Conservation (phyloP, 2,329 filamentous ascomycete genomes). For the Colletotrichum sp. region DNA sequence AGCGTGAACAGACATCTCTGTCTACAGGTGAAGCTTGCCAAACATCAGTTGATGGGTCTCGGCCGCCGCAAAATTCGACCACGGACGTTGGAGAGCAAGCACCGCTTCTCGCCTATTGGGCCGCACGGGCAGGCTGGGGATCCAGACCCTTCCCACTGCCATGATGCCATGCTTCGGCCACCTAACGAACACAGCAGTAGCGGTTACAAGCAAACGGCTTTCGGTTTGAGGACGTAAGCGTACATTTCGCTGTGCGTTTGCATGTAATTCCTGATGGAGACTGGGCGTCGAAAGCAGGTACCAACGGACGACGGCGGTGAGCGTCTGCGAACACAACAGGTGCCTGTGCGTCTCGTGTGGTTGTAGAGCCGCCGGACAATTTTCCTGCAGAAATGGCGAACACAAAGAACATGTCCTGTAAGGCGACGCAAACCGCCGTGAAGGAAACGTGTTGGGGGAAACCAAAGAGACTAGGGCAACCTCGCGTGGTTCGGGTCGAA, state of each 20-base stretch:
- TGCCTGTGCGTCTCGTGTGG: background rate
- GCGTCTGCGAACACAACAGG: background rate
- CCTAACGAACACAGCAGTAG: background rate
- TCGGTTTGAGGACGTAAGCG: background rate
- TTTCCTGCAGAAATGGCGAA: background rate
- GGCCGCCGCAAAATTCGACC: background rate
- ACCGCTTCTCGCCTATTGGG: background rate
- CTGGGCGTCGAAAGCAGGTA: background rate
- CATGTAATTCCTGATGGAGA: background rate
- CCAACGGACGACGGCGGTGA: background rate
- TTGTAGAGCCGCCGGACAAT: background rate
- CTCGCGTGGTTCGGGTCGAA: background rate
- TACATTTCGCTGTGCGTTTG: background rate
- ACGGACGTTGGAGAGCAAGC: background rate
- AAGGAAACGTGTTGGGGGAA: background rate
- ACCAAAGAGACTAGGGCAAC: background rate
- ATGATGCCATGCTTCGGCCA: background rate
- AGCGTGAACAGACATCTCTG: slow-evolving; percentile 1
- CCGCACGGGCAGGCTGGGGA: background rate
- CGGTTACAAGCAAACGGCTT: background rate
- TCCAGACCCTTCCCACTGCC: background rate
- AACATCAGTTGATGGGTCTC: background rate
- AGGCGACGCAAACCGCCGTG: background rate
- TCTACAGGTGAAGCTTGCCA: background rate
- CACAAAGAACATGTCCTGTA: background rate